Evolutionary conservation across 2,329 filamentous ascomycete genomes (phyloP).

Genomic region (Fusarium setosum): DNA sequence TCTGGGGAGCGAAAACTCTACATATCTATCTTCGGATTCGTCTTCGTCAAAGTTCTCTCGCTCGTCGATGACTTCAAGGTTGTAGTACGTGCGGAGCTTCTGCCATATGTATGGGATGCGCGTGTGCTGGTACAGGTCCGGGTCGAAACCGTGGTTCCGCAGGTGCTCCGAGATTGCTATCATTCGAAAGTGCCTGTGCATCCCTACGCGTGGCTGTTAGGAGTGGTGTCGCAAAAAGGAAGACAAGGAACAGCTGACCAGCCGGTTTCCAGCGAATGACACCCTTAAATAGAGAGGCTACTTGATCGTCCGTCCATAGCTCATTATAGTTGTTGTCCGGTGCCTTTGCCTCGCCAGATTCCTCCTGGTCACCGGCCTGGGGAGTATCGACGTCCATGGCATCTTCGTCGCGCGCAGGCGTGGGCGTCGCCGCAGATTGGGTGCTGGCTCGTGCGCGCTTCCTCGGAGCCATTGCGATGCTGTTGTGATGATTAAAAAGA

Average conservation of each 20-base stretch:
- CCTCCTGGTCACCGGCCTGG: constrained; percentile 61
- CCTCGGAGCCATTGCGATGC: constrained; percentile 70
- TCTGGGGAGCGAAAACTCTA: constrained; percentile 72
- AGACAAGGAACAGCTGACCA: constrained; percentile 60
- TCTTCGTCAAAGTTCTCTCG: constrained; percentile 77
- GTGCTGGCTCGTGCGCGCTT: constrained; percentile 72
- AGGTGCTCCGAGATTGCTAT: constrained; percentile 85
- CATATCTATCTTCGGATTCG: constrained; percentile 69
- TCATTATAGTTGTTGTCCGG: constrained; percentile 60
- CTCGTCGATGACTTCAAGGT: constrained; percentile 87
- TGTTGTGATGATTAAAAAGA: not conserved
- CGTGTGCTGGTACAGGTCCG: constrained; percentile 79
- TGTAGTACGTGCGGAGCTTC: constrained; percentile 86
- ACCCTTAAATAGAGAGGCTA: constrained; percentile 90
- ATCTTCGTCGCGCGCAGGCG: constrained; percentile 66
- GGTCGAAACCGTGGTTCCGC: constrained; percentile 82
- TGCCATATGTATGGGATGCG: constrained; percentile 92
- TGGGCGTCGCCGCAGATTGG: constrained; percentile 68
- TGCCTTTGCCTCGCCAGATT: constrained; percentile 31
- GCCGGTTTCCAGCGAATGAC: constrained; percentile 98
- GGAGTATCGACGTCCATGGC: constrained; percentile 70
- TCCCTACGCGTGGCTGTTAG: constrained; percentile 63
- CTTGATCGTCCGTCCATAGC: constrained; percentile 95
- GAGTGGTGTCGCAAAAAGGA: not conserved
- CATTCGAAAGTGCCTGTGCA: constrained; percentile 96